phyloP scores from a whole-genome alignment of 2,329 filamentous ascomycete species.

The Sarocladium oryzae region DNA sequence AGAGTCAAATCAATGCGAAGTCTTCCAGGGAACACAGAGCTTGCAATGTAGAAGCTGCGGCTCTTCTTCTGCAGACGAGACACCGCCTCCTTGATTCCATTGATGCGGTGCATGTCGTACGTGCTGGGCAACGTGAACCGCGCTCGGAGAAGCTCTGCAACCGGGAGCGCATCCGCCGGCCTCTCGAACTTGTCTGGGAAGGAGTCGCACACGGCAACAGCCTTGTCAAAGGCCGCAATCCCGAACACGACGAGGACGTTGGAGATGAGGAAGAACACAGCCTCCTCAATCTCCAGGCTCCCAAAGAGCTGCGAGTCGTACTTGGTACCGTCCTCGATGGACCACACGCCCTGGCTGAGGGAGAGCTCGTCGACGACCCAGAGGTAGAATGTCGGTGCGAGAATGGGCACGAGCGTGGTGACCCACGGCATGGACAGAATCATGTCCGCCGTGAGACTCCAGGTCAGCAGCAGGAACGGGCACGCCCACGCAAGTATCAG shows the following conservation, averaged over 20 bases:
- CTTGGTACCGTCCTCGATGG: conserved; percentile 62
- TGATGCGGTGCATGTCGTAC: conserved; percentile 53
- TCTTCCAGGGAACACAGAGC: conserved; percentile 60
- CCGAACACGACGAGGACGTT: conserved; percentile 66
- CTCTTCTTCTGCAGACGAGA: conserved; percentile 55
- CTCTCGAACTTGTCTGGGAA: conserved; percentile 52
- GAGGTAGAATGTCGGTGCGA: conserved; percentile 60
- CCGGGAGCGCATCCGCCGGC: conserved; percentile 36
- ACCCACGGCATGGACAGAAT: conserved; percentile 51
- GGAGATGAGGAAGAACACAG: conserved; percentile 64
- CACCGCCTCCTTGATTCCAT: conserved; percentile 54
- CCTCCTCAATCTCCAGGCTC: conserved; percentile 66
- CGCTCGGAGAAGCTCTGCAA: conserved; percentile 46
- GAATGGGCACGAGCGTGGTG: conserved; percentile 53
- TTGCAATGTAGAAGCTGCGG: conserved; percentile 68
- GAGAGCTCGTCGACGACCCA: conserved; percentile 68
- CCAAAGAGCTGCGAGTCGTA: conserved; percentile 56
- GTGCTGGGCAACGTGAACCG: conserved; percentile 36
- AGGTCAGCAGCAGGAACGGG: conserved; percentile 59
- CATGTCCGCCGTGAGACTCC: conserved; percentile 57
- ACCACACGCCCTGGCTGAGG: conserved; percentile 63
- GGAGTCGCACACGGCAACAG: conserved; percentile 56
- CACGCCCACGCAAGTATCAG: conserved; percentile 64
- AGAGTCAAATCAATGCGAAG: conserved; percentile 62
- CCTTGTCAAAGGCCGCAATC: conserved; percentile 62